Evolutionary conservation across 768 basidiomycete genomes (phyloP).

Genomic region (Naganishia vishniacii): DNA sequence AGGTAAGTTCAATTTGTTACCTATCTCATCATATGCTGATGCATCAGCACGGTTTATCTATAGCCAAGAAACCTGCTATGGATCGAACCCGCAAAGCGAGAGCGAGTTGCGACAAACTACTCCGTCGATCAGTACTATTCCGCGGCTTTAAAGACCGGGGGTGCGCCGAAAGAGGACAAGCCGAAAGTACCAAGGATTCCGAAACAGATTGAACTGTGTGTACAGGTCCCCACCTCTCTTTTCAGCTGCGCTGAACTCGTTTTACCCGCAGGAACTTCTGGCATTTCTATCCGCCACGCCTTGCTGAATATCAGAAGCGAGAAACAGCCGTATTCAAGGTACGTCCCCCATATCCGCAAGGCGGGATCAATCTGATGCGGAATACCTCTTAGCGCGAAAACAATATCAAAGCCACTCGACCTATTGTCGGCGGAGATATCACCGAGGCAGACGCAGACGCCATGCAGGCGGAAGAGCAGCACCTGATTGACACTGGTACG

Average conservation of each 20-base stretch:
- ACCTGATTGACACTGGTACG: conserved; percentile 77
- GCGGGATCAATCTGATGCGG: too few species aligned
- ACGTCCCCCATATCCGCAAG: neutral
- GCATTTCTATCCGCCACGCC: conserved; percentile 84
- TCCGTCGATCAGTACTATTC: conserved; percentile 94
- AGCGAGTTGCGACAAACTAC: conserved; percentile 80
- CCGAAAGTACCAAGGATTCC: conserved; percentile 79
- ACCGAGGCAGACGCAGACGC: conserved; percentile 55
- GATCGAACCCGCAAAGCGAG: conserved; percentile 80
- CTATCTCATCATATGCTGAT: too few species aligned
- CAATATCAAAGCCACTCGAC: conserved; percentile 20
- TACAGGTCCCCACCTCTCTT: conserved; percentile 31
- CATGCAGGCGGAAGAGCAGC: conserved; percentile 81
- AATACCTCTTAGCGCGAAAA: conserved; percentile 26
- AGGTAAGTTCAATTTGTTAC: conserved; percentile 52
- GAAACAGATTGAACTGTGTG: conserved; percentile 77
- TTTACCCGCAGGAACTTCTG: conserved; percentile 63
- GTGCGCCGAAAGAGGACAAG: conserved; percentile 65
- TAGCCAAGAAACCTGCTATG: conserved; percentile 50
- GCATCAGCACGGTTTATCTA: neutral
- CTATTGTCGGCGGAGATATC: neutral
- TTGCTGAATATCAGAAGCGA: conserved; percentile 76
- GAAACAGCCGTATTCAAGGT: conserved; percentile 65
- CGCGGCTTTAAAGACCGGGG: conserved; percentile 71
- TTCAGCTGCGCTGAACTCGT: neutral